Evolutionary conservation across 306 rosid species (phyloP).

Genomic region (Canavalia gladiata): DNA sequence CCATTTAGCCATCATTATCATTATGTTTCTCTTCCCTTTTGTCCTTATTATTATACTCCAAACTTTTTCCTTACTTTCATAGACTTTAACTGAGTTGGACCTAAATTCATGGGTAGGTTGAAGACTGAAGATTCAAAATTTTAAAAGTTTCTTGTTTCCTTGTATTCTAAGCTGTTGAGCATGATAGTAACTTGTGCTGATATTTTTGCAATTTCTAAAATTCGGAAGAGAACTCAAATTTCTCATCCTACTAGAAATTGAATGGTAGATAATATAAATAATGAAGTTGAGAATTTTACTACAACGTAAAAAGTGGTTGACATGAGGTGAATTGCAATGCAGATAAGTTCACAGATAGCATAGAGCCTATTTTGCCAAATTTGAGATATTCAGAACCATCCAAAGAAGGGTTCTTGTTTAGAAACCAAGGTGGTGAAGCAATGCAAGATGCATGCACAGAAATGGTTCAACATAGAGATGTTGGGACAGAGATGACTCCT

Average conservation of each 20-base stretch:
- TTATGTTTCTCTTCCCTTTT: slow-evolving; percentile 27
- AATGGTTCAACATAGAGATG: slow-evolving; percentile 73
- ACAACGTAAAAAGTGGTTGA: slow-evolving; percentile 9
- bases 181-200: neutral
- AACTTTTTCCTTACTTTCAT: slow-evolving; percentile 30
- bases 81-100: neutral
- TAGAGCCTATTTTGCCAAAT: slow-evolving; percentile 64
- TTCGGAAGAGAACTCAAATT: neutral
- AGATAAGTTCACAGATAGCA: slow-evolving; percentile 88
- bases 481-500: slow-evolving; percentile 97
- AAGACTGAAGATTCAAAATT: slow-evolving; percentile 20
- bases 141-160: neutral
- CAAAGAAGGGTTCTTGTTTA: slow-evolving; percentile 78
- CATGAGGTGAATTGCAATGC: slow-evolving; percentile 55
- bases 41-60: slow-evolving; percentile 36
- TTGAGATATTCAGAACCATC: slow-evolving; percentile 67
- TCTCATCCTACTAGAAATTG: slow-evolving; percentile 21
- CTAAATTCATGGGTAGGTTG: slow-evolving; percentile 38
- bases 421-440: slow-evolving; percentile 59
- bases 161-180: slow-evolving; percentile 1
- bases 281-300: slow-evolving; percentile 19
- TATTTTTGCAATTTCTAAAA: neutral
- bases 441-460: slow-evolving; percentile 70
- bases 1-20: slow-evolving; percentile 47
- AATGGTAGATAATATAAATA: neutral